Conservation (phyloP, 2,329 filamentous ascomycete species). For the Akanthomyces uredinophilus region DNA sequence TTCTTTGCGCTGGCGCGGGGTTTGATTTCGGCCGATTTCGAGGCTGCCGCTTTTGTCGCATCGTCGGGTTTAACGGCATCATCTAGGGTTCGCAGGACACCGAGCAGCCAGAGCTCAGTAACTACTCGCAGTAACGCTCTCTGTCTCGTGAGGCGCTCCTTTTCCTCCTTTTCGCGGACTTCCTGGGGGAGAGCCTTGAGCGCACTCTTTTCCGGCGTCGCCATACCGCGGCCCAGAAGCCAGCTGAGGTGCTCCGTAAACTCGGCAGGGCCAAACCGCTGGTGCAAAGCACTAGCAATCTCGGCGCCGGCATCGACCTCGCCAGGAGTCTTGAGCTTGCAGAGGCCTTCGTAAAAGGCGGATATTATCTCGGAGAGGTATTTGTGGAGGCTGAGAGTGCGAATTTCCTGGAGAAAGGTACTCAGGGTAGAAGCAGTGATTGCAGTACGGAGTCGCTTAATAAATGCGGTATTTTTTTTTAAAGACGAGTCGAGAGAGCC, state of each 20-base stretch:
- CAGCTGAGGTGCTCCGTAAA: slow-evolving; percentile 91
- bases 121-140: slow-evolving; percentile 82
- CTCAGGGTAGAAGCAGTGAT: slow-evolving; percentile 72
- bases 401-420: slow-evolving; percentile 86
- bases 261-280: slow-evolving; percentile 83
- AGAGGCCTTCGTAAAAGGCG: slow-evolving; percentile 90
- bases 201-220: slow-evolving; percentile 78
- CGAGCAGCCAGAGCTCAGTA: slow-evolving; percentile 93
- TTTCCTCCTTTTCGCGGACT: slow-evolving; percentile 89
- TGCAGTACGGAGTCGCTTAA: slow-evolving; percentile 88
- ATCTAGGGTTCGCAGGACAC: slow-evolving; percentile 75
- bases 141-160: slow-evolving; percentile 83
- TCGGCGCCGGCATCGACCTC: slow-evolving; percentile 90
- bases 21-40: slow-evolving; percentile 59
- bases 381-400: slow-evolving; percentile 85
- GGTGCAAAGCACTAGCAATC: slow-evolving; percentile 90
- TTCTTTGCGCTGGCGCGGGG: slow-evolving; percentile 52
- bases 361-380: slow-evolving; percentile 97
- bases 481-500: slow-evolving; percentile 85
- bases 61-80: slow-evolving; percentile 60
- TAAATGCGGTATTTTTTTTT: slow-evolving; percentile 98
- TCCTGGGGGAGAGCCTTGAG: slow-evolving; percentile 77
- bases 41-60: slow-evolving; percentile 53
- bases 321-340: slow-evolving; percentile 83
- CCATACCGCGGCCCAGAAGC: slow-evolving; percentile 85